Base-by-base conservation (phyloP, 2,329 filamentous ascomycete species). In the Laburnicola sp. region DNA sequence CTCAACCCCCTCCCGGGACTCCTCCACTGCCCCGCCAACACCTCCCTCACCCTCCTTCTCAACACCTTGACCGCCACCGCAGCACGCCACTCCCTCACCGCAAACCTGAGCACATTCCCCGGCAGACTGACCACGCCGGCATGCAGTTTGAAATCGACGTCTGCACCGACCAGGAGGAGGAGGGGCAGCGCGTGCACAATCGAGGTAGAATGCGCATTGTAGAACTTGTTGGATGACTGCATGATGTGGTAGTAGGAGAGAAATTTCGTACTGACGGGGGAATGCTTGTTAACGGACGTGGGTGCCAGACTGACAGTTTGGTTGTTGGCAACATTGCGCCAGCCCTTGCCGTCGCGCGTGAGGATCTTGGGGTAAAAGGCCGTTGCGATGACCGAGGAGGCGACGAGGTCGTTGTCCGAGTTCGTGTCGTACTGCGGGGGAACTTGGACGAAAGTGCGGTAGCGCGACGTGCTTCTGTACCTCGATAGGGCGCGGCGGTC, bases 221-320 rank as follows among this genome's bases (percentile, higher is more conserved):
- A 90, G 63, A 88, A 86, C 54, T 81, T 82, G 81, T 86, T 89
- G 76, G 78, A 91, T 2, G 88, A 88, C 72, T 97, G 92, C 90
- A 97, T 96, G 58, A 97, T 96, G 70, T 96, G 89, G 75, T 97
- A 97, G 72, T 96, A 99, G 0, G 89, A 94, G 38, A 99, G 77
- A 85, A 90, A 97, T 65, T 86, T 87, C 34, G 91, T 76, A 4
- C 58, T 63, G 51, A 60, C 57, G n/a, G 53, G 36, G 1, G 61
- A 61, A 21, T 59, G 82, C 67, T 91, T 91, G 72, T 97, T 97
- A 59, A 99, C 89, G 1, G 91, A 96, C 0, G 87, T 89, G 0
- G 91, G 89, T 60, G 96, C 91, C 21, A 99, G 77, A 50, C 86
- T 91, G 61, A 99, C 91, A 38, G 84, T 82, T 72, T 97, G 93